Base-by-base conservation (phyloP, 345 rosid genomes). In the Arabidopsis suecica region DNA sequence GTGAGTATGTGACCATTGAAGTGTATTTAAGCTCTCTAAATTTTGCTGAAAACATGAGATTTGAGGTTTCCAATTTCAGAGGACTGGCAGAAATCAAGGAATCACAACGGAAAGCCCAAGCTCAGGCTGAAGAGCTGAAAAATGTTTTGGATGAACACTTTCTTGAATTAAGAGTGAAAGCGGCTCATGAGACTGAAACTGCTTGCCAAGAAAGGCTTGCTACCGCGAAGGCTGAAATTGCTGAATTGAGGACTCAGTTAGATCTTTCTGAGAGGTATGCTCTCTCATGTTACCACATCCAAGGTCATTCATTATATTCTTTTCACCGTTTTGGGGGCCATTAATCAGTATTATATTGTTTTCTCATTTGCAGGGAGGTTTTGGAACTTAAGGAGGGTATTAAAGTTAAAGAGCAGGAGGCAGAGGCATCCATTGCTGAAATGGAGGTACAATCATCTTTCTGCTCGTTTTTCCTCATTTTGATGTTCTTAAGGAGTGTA, bases 81-180 rank as follows among this genome's bases (percentile, higher is more conserved):
- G 88, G 87, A 74, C 11, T 90, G 67, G 54, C 51, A 57, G 97
- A 90, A 82, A 86, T 95, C 72, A 89, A 82, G 86, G 97, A 95
- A 82, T 92, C 99, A 32, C 85, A 86, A 74, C 85, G 67, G 44
- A 86, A 78, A 79, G 98, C 98, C 72, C 81, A 56, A 9, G 80
- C 85, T 10, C 98, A 95, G 88, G 91, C 93, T 80, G 90, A 81
- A 77, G 82, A 81, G 72, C 78, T 95, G 77, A 83, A 80, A 78
- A 83, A 77, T 51, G 93, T 88, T 58, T 81, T 95, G 66, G 94
- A 89, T 65, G 98, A 95, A 75, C 98, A 95, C 79, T 82, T 88
- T 83, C 84, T 92, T 23, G 96, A 95, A 82, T 75, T 95, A 86
- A 89, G 99, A 85, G 97, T 92, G 69, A 90, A 84, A 84, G 99